A percentile compares a stretch with the other conserved stretches of the same genome.
These are phyloP conservation scores for Coemansia sp. DNA, from an alignment of 192 early-diverging fungal genomes.

Conservation along the genomic window DNA sequence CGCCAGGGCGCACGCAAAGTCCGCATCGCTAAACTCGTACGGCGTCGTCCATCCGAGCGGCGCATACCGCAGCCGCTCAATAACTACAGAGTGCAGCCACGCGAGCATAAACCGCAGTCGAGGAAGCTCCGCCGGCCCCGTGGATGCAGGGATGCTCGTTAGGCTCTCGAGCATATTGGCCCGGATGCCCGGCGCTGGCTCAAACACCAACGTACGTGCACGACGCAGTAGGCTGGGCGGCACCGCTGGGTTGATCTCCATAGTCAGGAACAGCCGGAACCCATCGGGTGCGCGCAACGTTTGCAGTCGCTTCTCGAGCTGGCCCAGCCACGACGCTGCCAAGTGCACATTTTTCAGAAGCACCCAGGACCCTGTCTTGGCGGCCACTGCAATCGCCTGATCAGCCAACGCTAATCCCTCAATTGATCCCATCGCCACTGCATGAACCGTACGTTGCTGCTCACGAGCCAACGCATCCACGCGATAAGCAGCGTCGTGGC, in stretches of 20 bases:
- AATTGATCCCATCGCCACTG: conserved; percentile 97
- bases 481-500: conserved; percentile 94
- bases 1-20: conserved; percentile 85
- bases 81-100: conserved; percentile 93
- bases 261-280: conserved; percentile 97
- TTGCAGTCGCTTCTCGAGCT: conserved; percentile 94
- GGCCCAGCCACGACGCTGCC: conserved; percentile 87
- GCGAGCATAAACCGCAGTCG: conserved; percentile 93
- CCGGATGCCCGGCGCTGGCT: conserved; percentile 94
- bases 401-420: conserved; percentile 93
- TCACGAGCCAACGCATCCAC: conserved; percentile 87
- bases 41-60: conserved; percentile 97
- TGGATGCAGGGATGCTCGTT: conserved; percentile 3
- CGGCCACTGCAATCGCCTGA: conserved; percentile 79
- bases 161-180: conserved; percentile 88
- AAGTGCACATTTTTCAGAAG: conserved; percentile 99
- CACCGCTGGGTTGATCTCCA: conserved; percentile 96
- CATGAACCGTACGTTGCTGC: conserved; percentile 58
- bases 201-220: conserved; percentile 92
- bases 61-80: conserved; percentile 95
- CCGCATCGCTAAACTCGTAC: conserved; percentile 99
- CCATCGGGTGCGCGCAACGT: conserved; percentile 75
- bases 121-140: conserved; percentile 76
- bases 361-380: conserved; percentile 90
- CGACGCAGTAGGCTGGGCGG: conserved; percentile 88